Evolutionary conservation across 306 rosid species (phyloP).

Genomic region (Lagenaria siceraria): DNA sequence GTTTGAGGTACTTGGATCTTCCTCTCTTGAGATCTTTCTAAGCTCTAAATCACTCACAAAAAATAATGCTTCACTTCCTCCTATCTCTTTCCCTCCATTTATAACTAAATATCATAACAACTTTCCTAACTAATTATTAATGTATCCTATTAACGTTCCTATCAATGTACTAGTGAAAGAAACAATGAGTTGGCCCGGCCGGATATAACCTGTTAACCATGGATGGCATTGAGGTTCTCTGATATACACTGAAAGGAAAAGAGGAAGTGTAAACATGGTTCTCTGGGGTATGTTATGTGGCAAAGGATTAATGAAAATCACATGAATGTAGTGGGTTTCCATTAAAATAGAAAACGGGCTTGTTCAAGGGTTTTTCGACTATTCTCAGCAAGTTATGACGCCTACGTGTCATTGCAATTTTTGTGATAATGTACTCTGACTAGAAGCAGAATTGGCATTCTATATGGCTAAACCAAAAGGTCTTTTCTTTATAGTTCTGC

Average conservation of each 20-base stretch:
- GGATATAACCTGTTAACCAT: background rate
- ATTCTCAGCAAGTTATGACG: background rate
- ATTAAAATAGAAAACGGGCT: background rate
- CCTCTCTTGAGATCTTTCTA: too few relatives aligned
- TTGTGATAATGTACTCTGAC: background rate
- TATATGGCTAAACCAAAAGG: background rate
- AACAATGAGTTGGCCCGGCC: background rate
- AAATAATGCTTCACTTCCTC: too few relatives aligned
- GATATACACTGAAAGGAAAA: background rate
- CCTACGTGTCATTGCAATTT: background rate
- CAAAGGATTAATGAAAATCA: background rate
- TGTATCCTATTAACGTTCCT: too few relatives aligned
- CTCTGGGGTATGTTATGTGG: background rate
- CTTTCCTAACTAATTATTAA: too few relatives aligned
- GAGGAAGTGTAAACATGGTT: background rate
- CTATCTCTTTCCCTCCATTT: too few relatives aligned
- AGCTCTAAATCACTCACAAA: too few relatives aligned
- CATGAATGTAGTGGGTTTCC: background rate
- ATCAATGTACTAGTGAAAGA: background rate
- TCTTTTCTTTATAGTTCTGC: slow-evolving; percentile 23
- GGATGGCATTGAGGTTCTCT: background rate
- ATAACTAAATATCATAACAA: too few relatives aligned
- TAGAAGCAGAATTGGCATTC: background rate
- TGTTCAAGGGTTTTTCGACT: background rate
- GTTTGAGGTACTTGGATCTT: too few relatives aligned